These are phyloP conservation scores for Rhipidocladum racemiflorum DNA, from an alignment of 176 grass and related monocot genomes.

Conservation along the genomic window DNA sequence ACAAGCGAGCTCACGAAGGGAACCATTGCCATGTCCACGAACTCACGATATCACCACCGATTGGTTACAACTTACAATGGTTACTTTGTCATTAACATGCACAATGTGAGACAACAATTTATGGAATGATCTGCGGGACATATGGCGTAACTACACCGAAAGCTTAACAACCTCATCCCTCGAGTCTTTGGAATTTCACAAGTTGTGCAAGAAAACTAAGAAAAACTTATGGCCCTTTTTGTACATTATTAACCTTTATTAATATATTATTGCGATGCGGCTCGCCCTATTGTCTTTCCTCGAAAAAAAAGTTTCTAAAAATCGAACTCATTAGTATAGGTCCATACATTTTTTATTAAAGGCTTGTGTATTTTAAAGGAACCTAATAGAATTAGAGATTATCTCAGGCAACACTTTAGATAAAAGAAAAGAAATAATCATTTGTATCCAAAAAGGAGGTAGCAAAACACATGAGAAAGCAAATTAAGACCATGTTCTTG, in stretches of 20 bases:
- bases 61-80: not conserved
- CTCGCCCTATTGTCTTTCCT: no score
- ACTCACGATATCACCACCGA: no score
- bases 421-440: no score
- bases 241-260: no score
- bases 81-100: not conserved
- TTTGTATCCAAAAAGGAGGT: no score
- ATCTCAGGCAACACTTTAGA: no score
- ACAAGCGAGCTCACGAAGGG: constrained; percentile 76
- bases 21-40: not conserved
- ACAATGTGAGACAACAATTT: not conserved
- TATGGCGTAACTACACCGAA: not conserved
- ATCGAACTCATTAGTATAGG: not conserved
- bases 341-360: not conserved
- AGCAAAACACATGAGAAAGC: no score
- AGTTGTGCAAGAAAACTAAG: constrained; percentile 9
- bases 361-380: not conserved
- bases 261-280: no score
- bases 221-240: no score
- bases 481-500: no score
- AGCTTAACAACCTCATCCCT: not conserved
- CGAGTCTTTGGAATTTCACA: not conserved
- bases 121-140: not conserved
- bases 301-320: not conserved
- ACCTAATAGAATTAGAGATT: no score